Base-by-base conservation (phyloP, 441 rosid species). In the Gossypium davidsonii region DNA sequence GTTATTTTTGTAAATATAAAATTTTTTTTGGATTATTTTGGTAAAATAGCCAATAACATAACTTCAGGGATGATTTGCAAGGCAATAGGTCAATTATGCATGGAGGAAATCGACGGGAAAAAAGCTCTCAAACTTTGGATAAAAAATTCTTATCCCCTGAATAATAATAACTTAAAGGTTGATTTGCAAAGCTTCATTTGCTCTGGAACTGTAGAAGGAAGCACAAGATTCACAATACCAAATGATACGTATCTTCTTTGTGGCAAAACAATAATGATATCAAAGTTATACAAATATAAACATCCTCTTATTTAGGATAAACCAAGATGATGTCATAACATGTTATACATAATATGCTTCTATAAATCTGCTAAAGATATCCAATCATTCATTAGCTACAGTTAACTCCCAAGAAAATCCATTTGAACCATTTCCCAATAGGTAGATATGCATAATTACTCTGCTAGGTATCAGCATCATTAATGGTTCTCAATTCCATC, bases 331-430 rank as follows among this genome's bases (percentile, higher is more conserved):
- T 44, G 17, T 3, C 66, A 44, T 5, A 44, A 44, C 18, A 25
- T 48, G 42, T 48, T 25, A 48, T 3, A 6, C 17, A 66, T 3
- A 23, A 23, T 48, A 67, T 15, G 59, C 71, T 51, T 26, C 44
- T 49, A 67, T 67, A 15, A 28, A 67, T 49, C 44, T 67, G 59
- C 25, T 49, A 26, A 67, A 67, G 25, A 51, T 42, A 42, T 15
- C 71, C 25, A 67, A 67, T 26, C 58, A 26, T 67, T 67, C 59
- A 49, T 51, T 49, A 57, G 58, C 58, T 3, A 15, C 26, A 26
- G 25, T 49, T 48, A 25, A 8, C 28, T 28, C 15, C 44, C 48
- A 52, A 28, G 72, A n/a, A 12, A 68, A 51, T 68, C 60, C 59
- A 28, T 68, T 28, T 28, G 46, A 28, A 51, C 46, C 46, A 51